phyloP scores from a whole-genome alignment of 768 basidiomycete species.

The Cystobasidium ongulense region DNA sequence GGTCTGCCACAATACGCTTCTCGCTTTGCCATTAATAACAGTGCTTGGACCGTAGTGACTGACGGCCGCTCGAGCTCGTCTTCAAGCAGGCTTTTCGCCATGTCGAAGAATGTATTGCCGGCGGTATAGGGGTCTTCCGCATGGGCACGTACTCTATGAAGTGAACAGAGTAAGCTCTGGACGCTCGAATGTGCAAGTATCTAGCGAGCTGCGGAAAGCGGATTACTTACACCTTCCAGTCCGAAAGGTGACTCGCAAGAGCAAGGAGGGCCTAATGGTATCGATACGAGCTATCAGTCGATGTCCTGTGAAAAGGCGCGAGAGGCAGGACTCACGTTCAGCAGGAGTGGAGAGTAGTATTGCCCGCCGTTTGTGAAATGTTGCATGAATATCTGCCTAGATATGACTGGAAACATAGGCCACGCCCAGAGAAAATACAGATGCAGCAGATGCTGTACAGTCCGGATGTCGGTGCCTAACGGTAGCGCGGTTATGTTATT shows the following conservation, averaged over 20 bases:
- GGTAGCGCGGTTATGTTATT: background rate
- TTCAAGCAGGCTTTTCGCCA: slow-evolving; percentile 15
- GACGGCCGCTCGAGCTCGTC: slow-evolving; percentile 17
- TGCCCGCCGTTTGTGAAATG: slow-evolving; percentile 2
- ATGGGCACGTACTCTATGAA: background rate
- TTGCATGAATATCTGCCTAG: background rate
- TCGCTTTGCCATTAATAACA: slow-evolving; percentile 13
- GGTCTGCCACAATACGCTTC: slow-evolving; percentile 6
- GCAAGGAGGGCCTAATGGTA: background rate
- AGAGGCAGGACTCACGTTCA: slow-evolving; percentile 3
- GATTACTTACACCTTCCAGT: background rate
- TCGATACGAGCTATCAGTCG: background rate
- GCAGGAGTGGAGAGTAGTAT: slow-evolving; percentile 6
- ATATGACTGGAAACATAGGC: slow-evolving; percentile 16
- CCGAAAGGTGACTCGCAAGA: background rate
- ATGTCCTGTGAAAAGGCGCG: background rate
- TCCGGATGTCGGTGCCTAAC: background rate
- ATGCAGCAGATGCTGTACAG: slow-evolving; percentile 7
- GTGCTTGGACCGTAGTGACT: slow-evolving; percentile 23
- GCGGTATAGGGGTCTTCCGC: slow-evolving; percentile 15
- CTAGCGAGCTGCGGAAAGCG: background rate
- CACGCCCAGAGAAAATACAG: slow-evolving; percentile 15
- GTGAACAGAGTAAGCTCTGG: background rate
- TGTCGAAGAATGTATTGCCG: slow-evolving; percentile 18
- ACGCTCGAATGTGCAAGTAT: background rate